These are phyloP conservation scores for Dothideomycetes sp. DNA, from an alignment of 2,329 filamentous ascomycete species.

Conservation along the genomic window DNA sequence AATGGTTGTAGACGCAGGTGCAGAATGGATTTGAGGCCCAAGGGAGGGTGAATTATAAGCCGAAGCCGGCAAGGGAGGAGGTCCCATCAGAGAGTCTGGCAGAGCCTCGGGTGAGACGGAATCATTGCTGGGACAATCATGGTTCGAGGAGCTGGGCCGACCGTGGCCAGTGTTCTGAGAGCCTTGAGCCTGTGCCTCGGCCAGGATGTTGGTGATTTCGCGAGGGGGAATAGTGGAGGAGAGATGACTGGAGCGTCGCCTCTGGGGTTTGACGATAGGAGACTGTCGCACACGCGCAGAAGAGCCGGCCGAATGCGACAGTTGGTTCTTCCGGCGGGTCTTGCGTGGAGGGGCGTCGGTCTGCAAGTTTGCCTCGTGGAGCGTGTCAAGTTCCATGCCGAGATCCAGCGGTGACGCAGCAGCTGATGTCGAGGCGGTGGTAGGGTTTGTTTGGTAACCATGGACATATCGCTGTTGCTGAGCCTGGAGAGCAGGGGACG, in stretches of 20 bases:
- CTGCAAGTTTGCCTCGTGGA: conserved; percentile 30
- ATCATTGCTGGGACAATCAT: too few species aligned
- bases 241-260: conserved; percentile 37
- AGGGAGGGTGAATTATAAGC: conserved; percentile 61
- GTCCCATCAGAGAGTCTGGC: conserved; percentile 40
- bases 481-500: conserved; percentile 69
- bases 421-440: conserved; percentile 44
- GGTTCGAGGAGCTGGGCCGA: conserved; percentile 27
- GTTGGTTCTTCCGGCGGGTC: conserved; percentile 39
- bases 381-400: conserved; percentile 32
- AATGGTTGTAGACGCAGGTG: conserved; percentile 5
- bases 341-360: conserved; percentile 20
- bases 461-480: conserved; percentile 41
- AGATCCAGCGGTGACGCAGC: conserved; percentile 40
- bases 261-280: conserved; percentile 60
- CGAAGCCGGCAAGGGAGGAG: conserved; percentile 57
- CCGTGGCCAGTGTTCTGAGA: conserved; percentile 21
- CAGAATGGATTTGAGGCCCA: conserved; percentile 39
- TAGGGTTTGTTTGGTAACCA: conserved; percentile 39
- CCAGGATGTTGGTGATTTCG: conserved; percentile 33
- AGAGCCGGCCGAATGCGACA: conserved; percentile 39
- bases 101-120: conserved; percentile 43
- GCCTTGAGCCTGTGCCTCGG: conserved; percentile 27
- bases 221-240: conserved; percentile 37
- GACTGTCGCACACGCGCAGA: conserved; percentile 54